Conservation (phyloP, 768 basidiomycete species). For the Tulasnella sp. region DNA sequence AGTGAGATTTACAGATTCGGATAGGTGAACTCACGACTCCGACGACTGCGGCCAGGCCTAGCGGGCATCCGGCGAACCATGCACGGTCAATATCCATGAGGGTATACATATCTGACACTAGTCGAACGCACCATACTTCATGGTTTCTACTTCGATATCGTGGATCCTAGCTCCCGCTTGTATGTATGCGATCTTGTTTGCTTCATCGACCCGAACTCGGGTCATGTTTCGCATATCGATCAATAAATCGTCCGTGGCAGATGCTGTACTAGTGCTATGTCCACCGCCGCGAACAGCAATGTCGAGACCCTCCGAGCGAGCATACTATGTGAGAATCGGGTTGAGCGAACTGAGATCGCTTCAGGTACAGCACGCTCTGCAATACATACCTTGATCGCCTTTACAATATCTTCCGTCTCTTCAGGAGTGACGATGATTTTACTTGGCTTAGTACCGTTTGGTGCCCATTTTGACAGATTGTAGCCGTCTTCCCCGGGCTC, state of each 20-base stretch:
- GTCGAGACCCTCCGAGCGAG: neutral
- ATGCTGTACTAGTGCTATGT: neutral
- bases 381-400: neutral
- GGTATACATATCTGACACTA: neutral
- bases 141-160: neutral
- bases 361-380: neutral
- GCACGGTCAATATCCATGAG: neutral
- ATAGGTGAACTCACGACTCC: neutral
- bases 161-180: conserved; percentile 8
- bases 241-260: conserved; percentile 9
- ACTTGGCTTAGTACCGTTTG: neutral
- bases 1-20: neutral
- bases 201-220: conserved; percentile 21
- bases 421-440: neutral
- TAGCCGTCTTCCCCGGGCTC: conserved; percentile 3
- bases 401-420: neutral
- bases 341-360: neutral
- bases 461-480: conserved; percentile 14
- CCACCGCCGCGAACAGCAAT: conserved; percentile 14
- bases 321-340: neutral
- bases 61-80: neutral
- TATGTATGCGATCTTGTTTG: conserved; percentile 22
- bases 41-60: conserved; percentile 5
- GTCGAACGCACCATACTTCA: conserved; percentile 21
- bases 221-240: conserved; percentile 27